Evolutionary conservation across 106 monocot genomes (phyloP), one percentile per base, ranked within the genome.

Genomic region (Acanthochlamys bracteata): DNA sequence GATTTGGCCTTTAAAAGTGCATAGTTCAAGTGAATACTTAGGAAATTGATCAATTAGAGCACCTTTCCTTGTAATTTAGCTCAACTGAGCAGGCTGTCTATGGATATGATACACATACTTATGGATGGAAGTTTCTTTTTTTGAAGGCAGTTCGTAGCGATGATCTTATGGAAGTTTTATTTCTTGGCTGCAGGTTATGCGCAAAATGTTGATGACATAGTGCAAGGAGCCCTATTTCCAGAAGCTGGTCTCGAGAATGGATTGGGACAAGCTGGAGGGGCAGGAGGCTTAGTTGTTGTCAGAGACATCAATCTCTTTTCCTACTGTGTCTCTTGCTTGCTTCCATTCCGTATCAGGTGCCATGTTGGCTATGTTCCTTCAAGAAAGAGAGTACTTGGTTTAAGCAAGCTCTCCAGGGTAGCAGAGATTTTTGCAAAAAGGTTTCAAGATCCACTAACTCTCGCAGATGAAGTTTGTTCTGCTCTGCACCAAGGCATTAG

Each of bases 321-420:
- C 39, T 90, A 88, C 27, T 98, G 96, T 25, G 96, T 88, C 43
- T 98, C 85, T 23, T 98, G 96, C 66, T 76, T 98, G 72, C 88
- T 98, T 42, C 96, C 96, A 1, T 98, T 98, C 69, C 73, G 72
- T 42, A 57, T 88, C 22, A 65, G 70, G 12, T 91, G 91, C 70
- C 96, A 98, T 67, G 78, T 98, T 26, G 91, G 96, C 9, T 98
- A 98, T 69, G 45, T 98, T 20, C 83, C 55, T 55, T 55, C 55
- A 17, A 55, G 15, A 21, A 55, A 55, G 55, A 55, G 55, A 55
- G 55, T 55, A 16, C 80, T 98, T 0, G 96, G 96, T 10, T 66
- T 98, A 15, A 98, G 96, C 80, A 98, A 98, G 80, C 82, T 98
- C 53, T 83, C 96, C 0, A 75, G 96, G 51, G 96, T 98, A 39